These are phyloP conservation scores for Globisporangium perplexum DNA, from an alignment of 352 stramenopile species.

Conservation along the genomic window DNA sequence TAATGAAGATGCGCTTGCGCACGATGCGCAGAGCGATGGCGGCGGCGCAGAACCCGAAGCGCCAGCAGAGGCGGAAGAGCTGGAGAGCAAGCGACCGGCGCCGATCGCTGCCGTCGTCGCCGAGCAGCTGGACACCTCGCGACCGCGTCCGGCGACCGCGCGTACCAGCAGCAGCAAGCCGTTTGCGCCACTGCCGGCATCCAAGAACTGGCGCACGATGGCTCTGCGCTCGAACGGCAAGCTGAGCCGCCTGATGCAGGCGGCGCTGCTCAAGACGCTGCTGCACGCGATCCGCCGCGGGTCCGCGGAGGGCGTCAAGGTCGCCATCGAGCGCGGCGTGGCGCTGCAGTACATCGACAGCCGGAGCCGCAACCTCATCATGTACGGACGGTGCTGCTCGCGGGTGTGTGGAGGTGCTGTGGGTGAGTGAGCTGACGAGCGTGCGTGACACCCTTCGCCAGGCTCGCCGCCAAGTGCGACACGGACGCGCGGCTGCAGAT, in stretches of 20 bases:
- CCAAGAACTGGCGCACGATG: constrained; percentile 39
- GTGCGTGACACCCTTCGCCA: constrained; percentile 9
- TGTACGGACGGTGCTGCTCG: constrained; percentile 25
- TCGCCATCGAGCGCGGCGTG: constrained; percentile 82
- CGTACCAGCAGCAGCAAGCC: constrained; percentile 13
- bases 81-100: constrained; percentile 4
- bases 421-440: neutral
- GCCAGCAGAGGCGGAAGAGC: neutral
- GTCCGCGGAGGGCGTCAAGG: constrained; percentile 75
- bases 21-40: neutral
- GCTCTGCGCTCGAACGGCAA: constrained; percentile 58
- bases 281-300: constrained; percentile 74
- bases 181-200: constrained; percentile 41
- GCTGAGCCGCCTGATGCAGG: constrained; percentile 73
- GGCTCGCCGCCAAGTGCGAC: constrained; percentile 75
- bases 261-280: constrained; percentile 78
- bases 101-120: neutral
- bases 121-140: neutral
- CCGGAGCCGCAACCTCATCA: constrained; percentile 75
- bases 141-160: neutral
- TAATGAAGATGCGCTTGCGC: neutral
- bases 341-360: constrained; percentile 71
- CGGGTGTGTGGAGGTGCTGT: neutral
- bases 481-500: constrained; percentile 76
- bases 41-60: neutral